Percentiles rank a stretch among this genome's conserved stretches.
phyloP scores from a whole-genome alignment of 352 stramenopile genomes.

The Pythium periplocum region DNA sequence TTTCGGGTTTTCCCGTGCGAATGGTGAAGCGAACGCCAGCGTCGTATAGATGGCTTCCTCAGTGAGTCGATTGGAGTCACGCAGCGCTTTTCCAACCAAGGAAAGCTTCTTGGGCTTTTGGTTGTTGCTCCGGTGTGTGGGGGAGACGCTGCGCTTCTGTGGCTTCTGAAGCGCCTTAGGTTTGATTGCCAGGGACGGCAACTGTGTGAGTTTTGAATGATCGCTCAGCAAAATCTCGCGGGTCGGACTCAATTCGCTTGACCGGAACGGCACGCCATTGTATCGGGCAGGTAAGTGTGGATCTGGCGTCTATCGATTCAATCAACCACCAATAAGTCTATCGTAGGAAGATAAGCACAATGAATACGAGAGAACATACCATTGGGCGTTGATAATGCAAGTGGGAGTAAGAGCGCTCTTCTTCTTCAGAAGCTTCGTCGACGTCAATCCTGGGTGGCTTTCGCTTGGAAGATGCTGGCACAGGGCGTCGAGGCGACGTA shows the following conservation, averaged over 20 bases:
- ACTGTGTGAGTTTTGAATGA: conserved; percentile 42
- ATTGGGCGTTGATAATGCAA: no score
- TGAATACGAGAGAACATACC: no score
- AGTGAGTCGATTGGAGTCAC: conserved; percentile 10
- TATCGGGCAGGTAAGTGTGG: conserved; percentile 54
- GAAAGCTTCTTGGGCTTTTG: conserved; percentile 5
- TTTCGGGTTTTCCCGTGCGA: conserved; percentile 4
- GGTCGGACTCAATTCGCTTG: conserved; percentile 49
- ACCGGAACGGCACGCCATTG: conserved; percentile 54
- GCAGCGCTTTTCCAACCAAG: conserved; percentile 6
- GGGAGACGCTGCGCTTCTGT: background rate
- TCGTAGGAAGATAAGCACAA: no score
- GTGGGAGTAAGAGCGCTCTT: conserved; percentile 3
- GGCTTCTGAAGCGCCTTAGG: conserved; percentile 1
- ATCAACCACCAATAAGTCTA: background rate
- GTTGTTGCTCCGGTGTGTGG: background rate
- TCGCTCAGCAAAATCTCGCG: conserved; percentile 43
- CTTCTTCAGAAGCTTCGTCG: conserved; percentile 13
- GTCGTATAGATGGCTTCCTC: conserved; percentile 17
- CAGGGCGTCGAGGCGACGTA: conserved; percentile 13
- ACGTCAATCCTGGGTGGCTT: conserved; percentile 1
- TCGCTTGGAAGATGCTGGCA: conserved; percentile 15
- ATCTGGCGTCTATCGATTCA: conserved; percentile 28
- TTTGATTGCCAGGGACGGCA: conserved; percentile 33
- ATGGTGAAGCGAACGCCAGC: conserved; percentile 23